phyloP scores from a whole-genome alignment of 495 filamentous ascomycete genomes.

The Xylaria scruposa region DNA sequence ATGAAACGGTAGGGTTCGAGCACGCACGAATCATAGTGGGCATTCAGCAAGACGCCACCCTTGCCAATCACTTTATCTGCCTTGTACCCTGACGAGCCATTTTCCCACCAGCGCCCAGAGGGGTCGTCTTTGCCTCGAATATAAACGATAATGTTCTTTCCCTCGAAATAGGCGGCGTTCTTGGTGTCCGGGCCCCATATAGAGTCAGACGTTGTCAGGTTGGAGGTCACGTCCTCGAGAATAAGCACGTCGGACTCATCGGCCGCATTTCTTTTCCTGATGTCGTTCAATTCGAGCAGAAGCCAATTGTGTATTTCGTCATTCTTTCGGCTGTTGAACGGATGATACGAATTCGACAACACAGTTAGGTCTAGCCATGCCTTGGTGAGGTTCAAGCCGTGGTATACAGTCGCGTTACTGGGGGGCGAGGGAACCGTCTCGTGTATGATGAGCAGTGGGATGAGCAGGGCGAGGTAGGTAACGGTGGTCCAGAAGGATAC shows the following conservation, averaged over 20 bases:
- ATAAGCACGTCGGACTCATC: constrained; percentile 59
- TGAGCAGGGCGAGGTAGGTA: constrained; percentile 72
- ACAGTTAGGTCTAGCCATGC: constrained; percentile 85
- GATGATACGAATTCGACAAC: constrained; percentile 80
- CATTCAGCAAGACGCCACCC: constrained; percentile 88
- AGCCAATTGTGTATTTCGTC: constrained; percentile 81
- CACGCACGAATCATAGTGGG: constrained; percentile 78
- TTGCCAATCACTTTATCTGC: constrained; percentile 59
- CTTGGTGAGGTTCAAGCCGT: constrained; percentile 76
- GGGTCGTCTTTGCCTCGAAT: constrained; percentile 81
- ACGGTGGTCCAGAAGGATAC: constrained; percentile 75
- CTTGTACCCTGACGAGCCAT: constrained; percentile 35
- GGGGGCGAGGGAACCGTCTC: constrained; percentile 76
- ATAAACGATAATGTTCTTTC: constrained; percentile 91
- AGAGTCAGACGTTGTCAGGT: constrained; percentile 63
- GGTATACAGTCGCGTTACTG: constrained; percentile 56
- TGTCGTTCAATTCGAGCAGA: constrained; percentile 71
- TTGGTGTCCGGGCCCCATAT: constrained; percentile 30
- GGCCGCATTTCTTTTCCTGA: constrained; percentile 63
- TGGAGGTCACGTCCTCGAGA: constrained; percentile 81
- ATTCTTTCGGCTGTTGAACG: constrained; percentile 84
- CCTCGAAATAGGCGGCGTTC: constrained; percentile 80
- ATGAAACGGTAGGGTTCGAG: constrained; percentile 25
- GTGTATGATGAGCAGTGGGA: constrained; percentile 75
- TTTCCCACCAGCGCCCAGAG: constrained; percentile 68